A percentile compares a stretch with the other conserved stretches of the same genome.
Conservation (phyloP, 2,329 filamentous ascomycete species). For the Boeremia lycopersici region DNA sequence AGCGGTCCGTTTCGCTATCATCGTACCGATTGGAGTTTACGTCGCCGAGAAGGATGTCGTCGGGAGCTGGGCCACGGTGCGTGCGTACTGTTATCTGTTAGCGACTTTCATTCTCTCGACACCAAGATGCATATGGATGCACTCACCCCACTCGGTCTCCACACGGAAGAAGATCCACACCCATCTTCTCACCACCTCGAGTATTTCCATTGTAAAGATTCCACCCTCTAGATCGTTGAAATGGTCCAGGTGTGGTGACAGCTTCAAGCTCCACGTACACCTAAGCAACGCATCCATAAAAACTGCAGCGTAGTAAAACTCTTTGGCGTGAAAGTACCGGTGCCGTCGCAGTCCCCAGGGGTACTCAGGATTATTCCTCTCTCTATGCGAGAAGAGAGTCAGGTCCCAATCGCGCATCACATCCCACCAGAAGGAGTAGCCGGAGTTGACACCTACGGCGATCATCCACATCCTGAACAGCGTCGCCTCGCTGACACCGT, state of each 20-base stretch:
- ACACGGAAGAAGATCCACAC: slow-evolving; percentile 97
- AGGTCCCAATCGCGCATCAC: slow-evolving; percentile 96
- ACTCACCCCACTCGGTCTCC: slow-evolving; percentile 87
- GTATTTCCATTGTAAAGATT: slow-evolving; percentile 83
- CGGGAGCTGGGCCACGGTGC: slow-evolving; percentile 61
- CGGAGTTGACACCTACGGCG: slow-evolving; percentile 79
- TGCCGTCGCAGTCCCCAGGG: slow-evolving; percentile 78
- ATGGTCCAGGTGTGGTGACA: slow-evolving; percentile 80
- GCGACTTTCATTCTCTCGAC: neutral
- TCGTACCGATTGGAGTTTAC: slow-evolving; percentile 64
- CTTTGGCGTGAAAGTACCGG: slow-evolving; percentile 72
- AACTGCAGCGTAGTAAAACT: slow-evolving; percentile 83
- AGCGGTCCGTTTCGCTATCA: slow-evolving; percentile 54
- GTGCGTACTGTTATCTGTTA: slow-evolving; percentile 55
- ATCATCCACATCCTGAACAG: slow-evolving; percentile 66
- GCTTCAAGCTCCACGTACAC: slow-evolving; percentile 89
- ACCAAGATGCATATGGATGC: neutral
- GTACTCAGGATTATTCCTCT: slow-evolving; percentile 67
- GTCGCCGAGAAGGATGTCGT: slow-evolving; percentile 78
- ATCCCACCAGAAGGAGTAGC: slow-evolving; percentile 99
- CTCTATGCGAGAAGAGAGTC: slow-evolving; percentile 71
- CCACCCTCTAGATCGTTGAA: slow-evolving; percentile 86
- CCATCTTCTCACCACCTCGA: slow-evolving; percentile 89
- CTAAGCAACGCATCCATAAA: slow-evolving; percentile 78
- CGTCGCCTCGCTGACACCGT: slow-evolving; percentile 61